Evolutionary conservation across 345 rosid genomes (phyloP).

Genomic region (Microthlaspi erraticum): DNA sequence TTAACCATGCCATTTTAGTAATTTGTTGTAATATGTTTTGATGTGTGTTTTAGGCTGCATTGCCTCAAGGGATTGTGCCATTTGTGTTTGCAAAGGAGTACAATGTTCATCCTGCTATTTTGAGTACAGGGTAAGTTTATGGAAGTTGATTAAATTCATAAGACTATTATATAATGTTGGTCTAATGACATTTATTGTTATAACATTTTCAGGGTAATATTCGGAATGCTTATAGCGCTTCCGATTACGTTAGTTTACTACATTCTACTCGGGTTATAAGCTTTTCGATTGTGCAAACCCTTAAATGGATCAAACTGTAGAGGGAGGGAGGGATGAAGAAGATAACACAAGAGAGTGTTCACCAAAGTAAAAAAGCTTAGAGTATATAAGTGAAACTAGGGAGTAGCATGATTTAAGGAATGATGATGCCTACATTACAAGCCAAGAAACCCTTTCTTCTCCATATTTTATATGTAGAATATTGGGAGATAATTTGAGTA

Average conservation of each 20-base stretch:
- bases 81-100: slow-evolving; percentile 90
- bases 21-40: neutral
- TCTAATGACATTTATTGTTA: neutral
- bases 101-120: slow-evolving; percentile 82
- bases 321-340: slow-evolving; percentile 23
- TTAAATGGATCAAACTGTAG: slow-evolving; percentile 15
- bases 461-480: slow-evolving; percentile 32
- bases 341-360: neutral
- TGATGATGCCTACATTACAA: slow-evolving; percentile 40
- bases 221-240: slow-evolving; percentile 94
- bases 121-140: slow-evolving; percentile 72
- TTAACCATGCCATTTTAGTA: neutral
- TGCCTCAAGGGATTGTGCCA: slow-evolving; percentile 93
- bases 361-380: slow-evolving; percentile 28
- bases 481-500: slow-evolving; percentile 29
- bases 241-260: slow-evolving; percentile 95
- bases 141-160: neutral
- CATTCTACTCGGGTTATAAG: slow-evolving; percentile 78
- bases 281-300: neutral
- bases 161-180: neutral
- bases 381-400: slow-evolving; percentile 40
- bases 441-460: slow-evolving; percentile 43
- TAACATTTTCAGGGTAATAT: slow-evolving; percentile 73
- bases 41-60: slow-evolving; percentile 57
- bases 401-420: slow-evolving; percentile 46